These are phyloP conservation scores for Lignosus rhinocerotis DNA, from an alignment of 1,284 basidiomycete genomes.

Conservation along the genomic window DNA sequence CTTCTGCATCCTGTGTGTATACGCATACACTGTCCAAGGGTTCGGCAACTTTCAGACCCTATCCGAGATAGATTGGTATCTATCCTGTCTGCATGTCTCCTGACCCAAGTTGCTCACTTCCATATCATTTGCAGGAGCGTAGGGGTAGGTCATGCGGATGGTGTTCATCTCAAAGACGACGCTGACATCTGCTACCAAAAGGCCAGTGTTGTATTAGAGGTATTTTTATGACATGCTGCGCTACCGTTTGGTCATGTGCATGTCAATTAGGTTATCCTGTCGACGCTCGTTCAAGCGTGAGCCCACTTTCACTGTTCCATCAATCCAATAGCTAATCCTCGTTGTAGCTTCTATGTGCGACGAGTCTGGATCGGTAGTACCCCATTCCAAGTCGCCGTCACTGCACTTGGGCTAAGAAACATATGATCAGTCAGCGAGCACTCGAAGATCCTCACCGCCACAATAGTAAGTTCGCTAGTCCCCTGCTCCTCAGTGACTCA, in stretches of 20 bases:
- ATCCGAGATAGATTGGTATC: conserved; percentile 14
- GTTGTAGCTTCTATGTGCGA: conserved; percentile 16
- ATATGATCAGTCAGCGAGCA: conserved; percentile 13
- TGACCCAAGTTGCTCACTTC: no score
- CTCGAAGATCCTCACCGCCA: conserved; percentile 7
- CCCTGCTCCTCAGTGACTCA: neutral
- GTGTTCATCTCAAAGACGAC: neutral
- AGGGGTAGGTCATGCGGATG: conserved; percentile 7
- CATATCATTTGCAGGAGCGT: conserved; percentile 6
- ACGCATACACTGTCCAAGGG: conserved; percentile 15
- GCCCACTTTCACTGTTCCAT: neutral
- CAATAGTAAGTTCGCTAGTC: conserved; percentile 3
- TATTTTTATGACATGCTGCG: no score
- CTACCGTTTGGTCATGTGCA: neutral
- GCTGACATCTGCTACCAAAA: no score
- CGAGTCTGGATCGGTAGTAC: conserved; percentile 21
- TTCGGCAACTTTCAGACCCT: conserved; percentile 15
- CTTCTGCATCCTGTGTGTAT: conserved; percentile 22
- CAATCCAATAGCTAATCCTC: neutral
- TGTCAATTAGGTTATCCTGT: conserved; percentile 9
- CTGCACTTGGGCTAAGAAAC: neutral
- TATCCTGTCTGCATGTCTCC: neutral
- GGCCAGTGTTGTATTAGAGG: no score
- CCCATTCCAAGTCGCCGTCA: neutral
- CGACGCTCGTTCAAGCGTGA: conserved; percentile 18